A percentile compares a stretch with the other conserved stretches of the same genome.
Evolutionary conservation across 108 stramenopile species (phyloP).

Genomic region (Discostella stelligeroides): DNA sequence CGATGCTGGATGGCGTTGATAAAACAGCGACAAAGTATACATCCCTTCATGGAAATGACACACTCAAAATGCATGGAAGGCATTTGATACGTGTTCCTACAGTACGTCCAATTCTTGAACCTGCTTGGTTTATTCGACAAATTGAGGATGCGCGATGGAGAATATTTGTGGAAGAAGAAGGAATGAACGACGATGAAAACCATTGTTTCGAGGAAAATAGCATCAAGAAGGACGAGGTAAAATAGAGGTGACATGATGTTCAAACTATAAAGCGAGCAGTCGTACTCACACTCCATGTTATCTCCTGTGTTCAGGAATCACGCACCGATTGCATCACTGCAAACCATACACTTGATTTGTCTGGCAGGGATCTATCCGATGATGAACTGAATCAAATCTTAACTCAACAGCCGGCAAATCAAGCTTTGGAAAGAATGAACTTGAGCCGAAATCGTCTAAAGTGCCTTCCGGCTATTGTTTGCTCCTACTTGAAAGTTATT

Average conservation of each 20-base stretch:
- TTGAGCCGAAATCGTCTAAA: conserved; percentile 51
- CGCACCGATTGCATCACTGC: background rate
- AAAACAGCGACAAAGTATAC: conserved; percentile 23
- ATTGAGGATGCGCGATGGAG: conserved; percentile 57
- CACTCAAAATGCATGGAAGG: conserved; percentile 62
- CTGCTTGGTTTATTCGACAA: conserved; percentile 74
- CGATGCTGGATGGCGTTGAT: background rate
- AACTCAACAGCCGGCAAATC: conserved; percentile 12
- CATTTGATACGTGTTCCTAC: conserved; percentile 85
- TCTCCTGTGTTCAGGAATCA: background rate
- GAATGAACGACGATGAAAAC: background rate
- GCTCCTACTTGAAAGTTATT: conserved; percentile 18
- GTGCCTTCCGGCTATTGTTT: conserved; percentile 35
- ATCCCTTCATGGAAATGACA: conserved; percentile 53
- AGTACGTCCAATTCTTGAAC: conserved; percentile 68
- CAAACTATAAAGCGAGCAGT: background rate
- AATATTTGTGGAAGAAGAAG: conserved; percentile 16
- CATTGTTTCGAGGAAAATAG: conserved; percentile 1
- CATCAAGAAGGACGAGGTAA: conserved; percentile 4
- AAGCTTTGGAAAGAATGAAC: conserved; percentile 27
- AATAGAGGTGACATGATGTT: background rate
- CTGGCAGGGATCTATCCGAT: conserved; percentile 18
- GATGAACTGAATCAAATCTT: conserved; percentile 15
- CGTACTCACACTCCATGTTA: background rate
- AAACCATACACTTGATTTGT: conserved; percentile 3